Conservation (phyloP, 2,329 filamentous ascomycete species). For the Alternaria arborescens region DNA sequence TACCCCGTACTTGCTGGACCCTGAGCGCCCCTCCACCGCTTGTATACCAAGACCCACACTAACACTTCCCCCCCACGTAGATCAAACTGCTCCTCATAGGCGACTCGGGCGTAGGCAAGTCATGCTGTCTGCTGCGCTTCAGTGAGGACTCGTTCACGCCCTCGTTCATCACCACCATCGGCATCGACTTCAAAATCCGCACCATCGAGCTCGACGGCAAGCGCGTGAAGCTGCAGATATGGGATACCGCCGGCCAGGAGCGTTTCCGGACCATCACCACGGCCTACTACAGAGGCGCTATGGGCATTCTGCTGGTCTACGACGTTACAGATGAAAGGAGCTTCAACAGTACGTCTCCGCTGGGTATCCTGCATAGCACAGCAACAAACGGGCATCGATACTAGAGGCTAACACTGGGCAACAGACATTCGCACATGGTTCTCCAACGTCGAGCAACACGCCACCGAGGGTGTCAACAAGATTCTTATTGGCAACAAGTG, state of each 20-base stretch:
- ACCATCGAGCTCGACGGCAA: slow-evolving; percentile 99
- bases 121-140: slow-evolving; percentile 94
- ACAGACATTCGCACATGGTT: slow-evolving; percentile 99
- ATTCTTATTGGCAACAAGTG: slow-evolving; percentile 99
- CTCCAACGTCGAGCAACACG: slow-evolving; percentile 97
- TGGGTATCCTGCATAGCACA: background rate
- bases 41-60: slow-evolving; percentile 18
- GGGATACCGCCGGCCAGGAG: slow-evolving; percentile 98
- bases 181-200: slow-evolving; percentile 99
- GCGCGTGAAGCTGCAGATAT: slow-evolving; percentile 98
- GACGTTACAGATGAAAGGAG: slow-evolving; percentile 97
- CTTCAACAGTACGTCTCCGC: slow-evolving; percentile 79
- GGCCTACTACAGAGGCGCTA: slow-evolving; percentile 96
- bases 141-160: slow-evolving; percentile 98
- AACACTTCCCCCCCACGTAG: slow-evolving; percentile 57
- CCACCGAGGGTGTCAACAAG: slow-evolving; percentile 98
- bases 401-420: slow-evolving; percentile 23
- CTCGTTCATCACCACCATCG: slow-evolving; percentile 98
- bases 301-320: slow-evolving; percentile 97
- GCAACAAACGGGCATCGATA: background rate
- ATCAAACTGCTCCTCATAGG: slow-evolving; percentile 97
- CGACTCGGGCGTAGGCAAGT: slow-evolving; percentile 96
- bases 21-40: slow-evolving; percentile 16
- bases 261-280: slow-evolving; percentile 99
- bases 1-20: slow-evolving; percentile 10